Evolutionary conservation across 2,329 filamentous ascomycete genomes (phyloP), one percentile per base, ranked within the genome.

Genomic region (Clarireedia sp.): DNA sequence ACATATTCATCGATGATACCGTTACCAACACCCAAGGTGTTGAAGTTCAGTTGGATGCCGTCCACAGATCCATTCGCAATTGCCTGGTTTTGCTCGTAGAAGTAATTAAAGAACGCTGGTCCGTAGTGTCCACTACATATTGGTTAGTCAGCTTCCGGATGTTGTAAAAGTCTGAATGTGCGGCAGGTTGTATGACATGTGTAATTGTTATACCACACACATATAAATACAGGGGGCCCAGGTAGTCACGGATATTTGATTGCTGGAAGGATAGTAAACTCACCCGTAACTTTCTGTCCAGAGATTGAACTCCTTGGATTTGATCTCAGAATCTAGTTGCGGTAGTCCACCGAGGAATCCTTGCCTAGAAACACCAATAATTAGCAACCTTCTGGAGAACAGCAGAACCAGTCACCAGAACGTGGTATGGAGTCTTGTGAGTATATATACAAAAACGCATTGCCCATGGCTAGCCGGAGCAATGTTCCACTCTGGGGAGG

Each of bases 21-120:
- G 65, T 89, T 87, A 54, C 86, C 73, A 57, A 89, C 83, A 33
- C 85, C 85, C 0, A 89, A 69, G 0, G 83, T 78, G 19, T 73
- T 73, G 9, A 89, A 73, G 52, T 78, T 75, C 45, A 86, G 77
- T 3, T 83, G 70, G 2, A 79, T 81, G 37, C 71, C 73, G n/a
- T 75, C 64, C 1, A 78, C 59, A 1, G 73, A 67, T 2, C 81
- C 77, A 45, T 73, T 76, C 29, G 67, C 63, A n/a, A 78, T 77
- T 56, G 73, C 72, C 17, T 74, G 67, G 60, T 89, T 89, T 68
- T 88, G 82, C 54, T 78, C 69, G 62, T 84, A 75, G 67, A 77
- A 79, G 41, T 73, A 72, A 21, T 75, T 71, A 14, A 79, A 80
- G 61, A 87, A 85, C 1, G 78, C 72, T 3, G 46, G 36, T 16